phyloP scores from a whole-genome alignment of 2,329 filamentous ascomycete species.

The Botrytis tulipae region DNA sequence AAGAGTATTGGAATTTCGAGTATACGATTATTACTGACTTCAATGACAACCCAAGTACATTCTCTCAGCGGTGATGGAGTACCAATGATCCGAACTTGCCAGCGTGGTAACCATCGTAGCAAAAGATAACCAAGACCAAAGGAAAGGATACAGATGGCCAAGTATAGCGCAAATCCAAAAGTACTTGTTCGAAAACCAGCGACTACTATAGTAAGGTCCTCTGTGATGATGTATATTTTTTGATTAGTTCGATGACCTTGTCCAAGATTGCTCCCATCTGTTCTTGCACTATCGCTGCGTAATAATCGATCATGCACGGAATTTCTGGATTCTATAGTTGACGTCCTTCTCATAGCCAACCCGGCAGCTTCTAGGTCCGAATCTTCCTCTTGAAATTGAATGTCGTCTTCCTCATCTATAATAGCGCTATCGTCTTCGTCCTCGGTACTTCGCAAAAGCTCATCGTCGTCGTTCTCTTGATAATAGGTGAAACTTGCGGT shows the following conservation, averaged over 20 bases:
- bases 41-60: conserved; percentile 89
- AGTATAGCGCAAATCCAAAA: conserved; percentile 67
- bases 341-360: conserved; percentile 53
- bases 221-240: conserved; percentile 89
- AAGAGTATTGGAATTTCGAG: conserved; percentile 6
- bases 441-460: conserved; percentile 37
- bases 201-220: conserved; percentile 91
- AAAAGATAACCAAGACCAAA: conserved; percentile 79
- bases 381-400: conserved; percentile 37
- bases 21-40: conserved; percentile 51
- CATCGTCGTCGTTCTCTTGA: conserved; percentile 64
- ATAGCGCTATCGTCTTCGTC: conserved; percentile 42
- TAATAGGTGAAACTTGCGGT: conserved; percentile 89
- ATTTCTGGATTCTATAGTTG: conserved; percentile 57
- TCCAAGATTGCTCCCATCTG: conserved; percentile 61
- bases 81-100: conserved; percentile 77
- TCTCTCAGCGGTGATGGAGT: conserved; percentile 64
- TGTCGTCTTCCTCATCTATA: conserved; percentile 42
- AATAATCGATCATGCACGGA: conserved; percentile 65
- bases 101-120: conserved; percentile 85
- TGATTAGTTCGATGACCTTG: conserved; percentile 69
- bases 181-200: conserved; percentile 83
- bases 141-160: conserved; percentile 67
- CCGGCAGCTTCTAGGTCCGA: conserved; percentile 40
- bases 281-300: conserved; percentile 67